Base-by-base conservation (phyloP, 495 filamentous ascomycete genomes). In the Immersiella caudata region DNA sequence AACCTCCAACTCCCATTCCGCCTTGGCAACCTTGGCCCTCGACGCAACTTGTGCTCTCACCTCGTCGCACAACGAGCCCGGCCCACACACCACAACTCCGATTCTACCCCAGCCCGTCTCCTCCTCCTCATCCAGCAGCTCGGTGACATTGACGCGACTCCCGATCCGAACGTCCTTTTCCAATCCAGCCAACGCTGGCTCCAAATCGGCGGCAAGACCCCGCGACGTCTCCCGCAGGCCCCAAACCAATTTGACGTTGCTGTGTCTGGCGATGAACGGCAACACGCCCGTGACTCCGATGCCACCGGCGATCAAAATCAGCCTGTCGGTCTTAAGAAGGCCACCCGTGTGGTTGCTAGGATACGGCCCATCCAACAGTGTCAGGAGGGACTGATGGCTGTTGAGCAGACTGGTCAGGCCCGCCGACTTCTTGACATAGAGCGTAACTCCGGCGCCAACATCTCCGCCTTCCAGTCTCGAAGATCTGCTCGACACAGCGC, bases 291-390 rank as follows among this genome's bases (percentile, higher is more conserved):
- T 83, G 62, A 84, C 78, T 18, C 81, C 81, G 29, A 84, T 80
- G 14, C 80, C 81, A 11, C 80, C 81, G 0, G 64, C 75, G 36
- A 84, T 76, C n/a, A 82, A 71, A 26, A 83, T n/a, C 40, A 84
- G 58, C 54, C 68, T 78, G 61, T 78, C 74, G 35, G 68, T 71
- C 22, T 65, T 63, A 1, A 69, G 68, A 20, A 75, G 24, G 0
- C 46, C 59, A 11, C 16, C 20, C 1, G 27, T 61, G 0, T 54
- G n/a, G 18, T 55, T 69, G 55, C 64, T 70, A 9, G 65, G 63
- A 25, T 75, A 77, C 2, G 76, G 77, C 1, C 77, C 77, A 18
- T 79, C 77, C 5, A 79, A 33, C 2, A 79, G 40, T 2, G 73
- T 73, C 12, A 75, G 72, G 25, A 79, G 60, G 22, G 35, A 62